Evolutionary conservation across 495 filamentous ascomycete species (phyloP).

Genomic region (Neurospora sp.): DNA sequence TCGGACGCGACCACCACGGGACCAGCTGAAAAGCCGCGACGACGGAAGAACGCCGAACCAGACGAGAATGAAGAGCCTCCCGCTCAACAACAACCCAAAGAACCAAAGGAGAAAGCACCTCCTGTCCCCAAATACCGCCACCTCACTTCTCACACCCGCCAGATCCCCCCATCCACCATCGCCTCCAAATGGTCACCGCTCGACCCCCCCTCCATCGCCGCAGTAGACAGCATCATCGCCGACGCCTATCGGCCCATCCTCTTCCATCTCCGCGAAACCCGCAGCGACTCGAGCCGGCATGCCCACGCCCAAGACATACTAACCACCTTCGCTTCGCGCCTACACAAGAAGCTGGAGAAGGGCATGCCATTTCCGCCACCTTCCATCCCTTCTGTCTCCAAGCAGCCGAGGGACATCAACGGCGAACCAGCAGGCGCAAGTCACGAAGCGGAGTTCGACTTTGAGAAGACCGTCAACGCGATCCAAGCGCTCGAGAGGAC

Average conservation of each 20-base stretch:
- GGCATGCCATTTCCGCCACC: conserved; percentile 36
- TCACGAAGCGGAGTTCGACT: conserved; percentile 34
- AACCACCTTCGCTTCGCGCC: conserved; percentile 19
- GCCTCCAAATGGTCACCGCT: conserved; percentile 36
- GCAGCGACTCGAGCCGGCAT: conserved; percentile 17
- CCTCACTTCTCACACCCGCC: conserved; percentile 28
- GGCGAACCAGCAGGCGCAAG: neutral
- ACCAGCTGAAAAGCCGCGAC: neutral
- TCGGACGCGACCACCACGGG: neutral
- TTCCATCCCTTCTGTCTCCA: neutral
- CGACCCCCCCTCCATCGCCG: conserved; percentile 24
- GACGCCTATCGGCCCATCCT: conserved; percentile 31
- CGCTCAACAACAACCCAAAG: neutral
- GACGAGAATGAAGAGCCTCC: neutral
- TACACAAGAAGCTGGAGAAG: conserved; percentile 24
- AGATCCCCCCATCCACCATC: conserved; percentile 32
- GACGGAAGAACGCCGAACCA: neutral
- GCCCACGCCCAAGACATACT: conserved; percentile 28
- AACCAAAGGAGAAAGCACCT: neutral
- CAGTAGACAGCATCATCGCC: conserved; percentile 27
- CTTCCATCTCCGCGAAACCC: conserved; percentile 23
- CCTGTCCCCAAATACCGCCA: conserved; percentile 22
- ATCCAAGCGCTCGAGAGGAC: conserved; percentile 25
- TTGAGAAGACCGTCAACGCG: conserved; percentile 30
- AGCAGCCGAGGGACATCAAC: neutral